These are phyloP conservation scores for Bathelium albidoporum DNA, from an alignment of 495 filamentous ascomycete genomes.

Conservation along the genomic window DNA sequence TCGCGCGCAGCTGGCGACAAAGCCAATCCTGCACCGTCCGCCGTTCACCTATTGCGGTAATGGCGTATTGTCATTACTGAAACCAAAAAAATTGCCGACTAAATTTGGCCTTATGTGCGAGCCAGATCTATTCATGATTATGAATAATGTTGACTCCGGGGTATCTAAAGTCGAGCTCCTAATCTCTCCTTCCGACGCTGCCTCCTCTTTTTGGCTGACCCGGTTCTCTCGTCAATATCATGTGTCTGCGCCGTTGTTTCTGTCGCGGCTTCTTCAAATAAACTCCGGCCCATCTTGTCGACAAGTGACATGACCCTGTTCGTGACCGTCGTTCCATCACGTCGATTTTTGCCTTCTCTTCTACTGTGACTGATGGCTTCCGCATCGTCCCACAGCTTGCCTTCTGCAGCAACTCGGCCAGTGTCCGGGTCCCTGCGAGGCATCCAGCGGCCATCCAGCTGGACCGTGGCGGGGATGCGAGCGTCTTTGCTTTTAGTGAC, in stretches of 20 bases:
- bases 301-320: slow-evolving; percentile 69
- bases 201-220: not conserved
- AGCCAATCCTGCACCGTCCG: too few species aligned
- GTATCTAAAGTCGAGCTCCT: not conserved
- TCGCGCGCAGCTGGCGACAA: too few species aligned
- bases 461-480: slow-evolving; percentile 47
- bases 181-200: not conserved
- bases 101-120: too few species aligned
- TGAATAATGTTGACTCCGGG: not conserved
- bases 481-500: slow-evolving; percentile 51
- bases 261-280: slow-evolving; percentile 32
- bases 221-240: not conserved
- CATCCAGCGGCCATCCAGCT: slow-evolving; percentile 67
- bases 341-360: slow-evolving; percentile 86
- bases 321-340: slow-evolving; percentile 82
- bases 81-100: too few species aligned
- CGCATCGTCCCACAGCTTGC: slow-evolving; percentile 79
- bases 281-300: slow-evolving; percentile 45
- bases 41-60: too few species aligned
- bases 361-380: slow-evolving; percentile 74
- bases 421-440: slow-evolving; percentile 53
- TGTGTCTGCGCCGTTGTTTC: not conserved
- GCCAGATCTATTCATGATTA: too few species aligned
- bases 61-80: too few species aligned
- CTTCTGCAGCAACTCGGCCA: slow-evolving; percentile 54